phyloP scores from a whole-genome alignment of 495 filamentous ascomycete genomes.

The Neurospora sp. region DNA sequence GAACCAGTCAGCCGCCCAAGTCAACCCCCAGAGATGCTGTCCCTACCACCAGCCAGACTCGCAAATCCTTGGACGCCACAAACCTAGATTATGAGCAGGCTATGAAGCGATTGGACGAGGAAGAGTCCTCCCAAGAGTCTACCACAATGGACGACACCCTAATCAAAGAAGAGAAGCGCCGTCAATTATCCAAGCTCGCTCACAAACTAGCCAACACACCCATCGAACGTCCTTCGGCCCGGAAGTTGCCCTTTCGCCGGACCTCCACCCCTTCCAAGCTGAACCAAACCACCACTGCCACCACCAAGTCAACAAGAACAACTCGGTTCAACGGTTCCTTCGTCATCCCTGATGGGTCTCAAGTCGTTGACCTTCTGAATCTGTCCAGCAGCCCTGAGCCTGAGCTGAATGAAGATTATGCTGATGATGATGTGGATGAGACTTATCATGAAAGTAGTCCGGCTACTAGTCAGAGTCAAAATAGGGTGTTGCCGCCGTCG shows the following conservation, averaged over 20 bases:
- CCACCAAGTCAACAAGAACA: not conserved
- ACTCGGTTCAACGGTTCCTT: slow-evolving; percentile 10
- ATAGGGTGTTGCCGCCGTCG: slow-evolving; percentile 1
- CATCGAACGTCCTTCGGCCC: slow-evolving; percentile 15
- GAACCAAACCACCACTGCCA: not conserved
- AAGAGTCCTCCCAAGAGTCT: slow-evolving; percentile 6
- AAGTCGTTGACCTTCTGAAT: slow-evolving; percentile 26
- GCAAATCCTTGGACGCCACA: slow-evolving; percentile 8
- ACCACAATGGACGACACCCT: slow-evolving; percentile 1
- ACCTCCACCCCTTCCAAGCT: not conserved
- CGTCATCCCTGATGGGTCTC: slow-evolving; percentile 25
- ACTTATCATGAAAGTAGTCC: slow-evolving; percentile 18
- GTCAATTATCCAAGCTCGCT: slow-evolving; percentile 1
- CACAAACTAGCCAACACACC: slow-evolving; percentile 10
- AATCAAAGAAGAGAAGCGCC: not conserved
- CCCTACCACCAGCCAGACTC: slow-evolving; percentile 9
- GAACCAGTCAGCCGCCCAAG: not conserved
- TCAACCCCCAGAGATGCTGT: slow-evolving; percentile 5
- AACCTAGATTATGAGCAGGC: slow-evolving; percentile 27
- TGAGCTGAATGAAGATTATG: slow-evolving; percentile 28
- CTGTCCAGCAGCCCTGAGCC: slow-evolving; percentile 30
- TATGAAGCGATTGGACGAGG: slow-evolving; percentile 25
- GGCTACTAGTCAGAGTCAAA: not conserved
- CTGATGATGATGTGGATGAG: slow-evolving; percentile 33
- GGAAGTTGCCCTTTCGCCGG: not conserved